Conservation (phyloP, 306 rosid genomes). For the Ceratonia siliqua region DNA sequence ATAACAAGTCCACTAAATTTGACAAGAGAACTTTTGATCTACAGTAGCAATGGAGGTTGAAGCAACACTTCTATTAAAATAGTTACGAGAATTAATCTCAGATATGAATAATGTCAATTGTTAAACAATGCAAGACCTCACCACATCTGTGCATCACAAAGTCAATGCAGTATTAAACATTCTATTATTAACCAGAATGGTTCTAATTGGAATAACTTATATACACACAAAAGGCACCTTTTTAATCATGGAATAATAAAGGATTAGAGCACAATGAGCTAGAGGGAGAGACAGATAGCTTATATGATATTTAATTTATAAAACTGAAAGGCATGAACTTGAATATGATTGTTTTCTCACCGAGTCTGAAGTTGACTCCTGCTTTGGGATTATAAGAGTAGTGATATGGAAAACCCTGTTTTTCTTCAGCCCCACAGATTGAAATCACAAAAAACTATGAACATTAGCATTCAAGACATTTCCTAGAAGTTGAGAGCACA, state of each 20-base stretch:
- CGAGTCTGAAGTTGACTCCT: conserved; percentile 95
- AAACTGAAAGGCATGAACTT: conserved; percentile 6
- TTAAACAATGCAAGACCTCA: conserved; percentile 6
- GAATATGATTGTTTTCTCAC: conserved; percentile 54
- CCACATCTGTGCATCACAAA: conserved; percentile 7
- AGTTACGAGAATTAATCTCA: conserved; percentile 9
- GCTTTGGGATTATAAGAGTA: conserved; percentile 92
- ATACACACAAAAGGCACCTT: not conserved
- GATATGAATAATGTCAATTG: conserved; percentile 19
- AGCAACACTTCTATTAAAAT: conserved; percentile 14
- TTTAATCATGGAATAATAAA: conserved; percentile 10
- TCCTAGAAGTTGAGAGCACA: conserved; percentile 28
- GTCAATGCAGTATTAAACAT: conserved; percentile 20
- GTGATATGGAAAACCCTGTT: conserved; percentile 91
- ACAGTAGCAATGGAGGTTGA: conserved; percentile 10
- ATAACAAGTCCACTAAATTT: conserved; percentile 12
- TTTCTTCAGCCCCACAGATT: conserved; percentile 63
- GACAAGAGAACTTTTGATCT: conserved; percentile 6
- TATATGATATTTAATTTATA: conserved; percentile 13
- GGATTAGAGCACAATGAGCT: not conserved
- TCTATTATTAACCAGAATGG: not conserved
- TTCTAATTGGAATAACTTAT: conserved; percentile 12
- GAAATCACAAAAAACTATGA: conserved; percentile 33
- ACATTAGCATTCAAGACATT: conserved; percentile 29
- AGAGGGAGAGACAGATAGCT: not conserved